Evolutionary conservation across 306 rosid genomes (phyloP), one percentile per base, ranked within the genome.

Genomic region (Parietaria judaica): DNA sequence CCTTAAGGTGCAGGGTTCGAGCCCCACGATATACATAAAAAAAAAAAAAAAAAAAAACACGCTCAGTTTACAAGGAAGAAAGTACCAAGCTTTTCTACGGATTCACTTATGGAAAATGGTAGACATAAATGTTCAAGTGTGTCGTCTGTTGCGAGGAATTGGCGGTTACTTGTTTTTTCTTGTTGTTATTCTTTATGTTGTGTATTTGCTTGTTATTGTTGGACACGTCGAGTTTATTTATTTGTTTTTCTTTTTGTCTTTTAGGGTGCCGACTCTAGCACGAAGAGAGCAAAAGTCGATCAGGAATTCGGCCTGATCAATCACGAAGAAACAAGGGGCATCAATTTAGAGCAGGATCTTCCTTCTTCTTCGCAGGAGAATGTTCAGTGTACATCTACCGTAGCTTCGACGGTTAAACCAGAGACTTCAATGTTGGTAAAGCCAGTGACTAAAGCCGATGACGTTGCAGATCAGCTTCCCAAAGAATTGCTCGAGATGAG

Each of bases 401-500:
- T 66, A 23, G 43, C 89, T 49, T 36, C 64, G 4, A 74, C 70
- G 52, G 75, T 79, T 54, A 76, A 70, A 66, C 62, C 66, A 35
- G 86, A 80, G 72, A 34, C 50, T 46, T 23, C 31, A 23, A 23
- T 23, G 31, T 23, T 23, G 52, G 75, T 79, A 51, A 76, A 70
- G 64, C 62, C 66, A 23, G 86, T 78, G 72, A 34, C 65, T 54
- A 67, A 73, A 61, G 73, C 23, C 39, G 69, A 54, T 11, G 50
- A 45, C 13, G 72, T 67, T 69, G 70, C 65, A 44, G 89, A 86
- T 62, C 83, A 84, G 51, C 95, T 84, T 58, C 95, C 92, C 6
- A 84, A 74, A 53, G 95, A 84, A 73, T 64, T 84, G 76, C 73
- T 71, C 58, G 83, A 80, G 53, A 84, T 86, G 95, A 84, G 70